These are phyloP conservation scores for Gymnopus androsaceus DNA, from an alignment of 1,284 basidiomycete species.

Conservation along the genomic window DNA sequence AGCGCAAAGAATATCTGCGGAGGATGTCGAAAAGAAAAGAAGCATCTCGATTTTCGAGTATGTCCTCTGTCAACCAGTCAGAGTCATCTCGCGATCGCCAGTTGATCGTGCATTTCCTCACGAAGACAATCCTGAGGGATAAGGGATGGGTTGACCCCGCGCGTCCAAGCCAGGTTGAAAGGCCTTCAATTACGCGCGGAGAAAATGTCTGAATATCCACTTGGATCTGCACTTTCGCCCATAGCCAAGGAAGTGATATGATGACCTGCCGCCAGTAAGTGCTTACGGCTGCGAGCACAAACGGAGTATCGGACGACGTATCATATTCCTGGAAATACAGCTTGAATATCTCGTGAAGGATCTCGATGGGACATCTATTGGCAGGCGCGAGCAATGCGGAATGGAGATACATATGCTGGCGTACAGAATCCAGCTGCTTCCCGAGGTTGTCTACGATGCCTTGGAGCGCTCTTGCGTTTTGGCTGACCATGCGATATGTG, in stretches of 20 bases:
- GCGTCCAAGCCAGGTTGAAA: neutral
- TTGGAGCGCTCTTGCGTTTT: neutral
- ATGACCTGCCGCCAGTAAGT: neutral
- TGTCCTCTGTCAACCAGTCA: neutral
- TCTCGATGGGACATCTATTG: neutral
- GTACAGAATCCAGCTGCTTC: neutral
- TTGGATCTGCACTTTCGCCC: neutral
- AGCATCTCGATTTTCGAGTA: neutral
- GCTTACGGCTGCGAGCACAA: neutral
- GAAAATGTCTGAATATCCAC: neutral
- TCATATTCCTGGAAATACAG: neutral
- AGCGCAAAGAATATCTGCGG: neutral
- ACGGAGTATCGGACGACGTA: neutral
- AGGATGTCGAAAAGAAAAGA: neutral
- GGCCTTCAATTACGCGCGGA: neutral
- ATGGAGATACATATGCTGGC: neutral
- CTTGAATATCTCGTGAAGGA: neutral
- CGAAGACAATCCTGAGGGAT: neutral
- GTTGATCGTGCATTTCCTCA: too few species aligned
- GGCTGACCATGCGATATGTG: neutral
- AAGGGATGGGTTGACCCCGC: neutral
- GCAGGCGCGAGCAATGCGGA: neutral
- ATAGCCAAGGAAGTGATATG: neutral
- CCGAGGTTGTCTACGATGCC: neutral
- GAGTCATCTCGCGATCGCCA: too few species aligned